Evolutionary conservation across 2,329 filamentous ascomycete species (phyloP).

Genomic region (Hypoxylon sp.): DNA sequence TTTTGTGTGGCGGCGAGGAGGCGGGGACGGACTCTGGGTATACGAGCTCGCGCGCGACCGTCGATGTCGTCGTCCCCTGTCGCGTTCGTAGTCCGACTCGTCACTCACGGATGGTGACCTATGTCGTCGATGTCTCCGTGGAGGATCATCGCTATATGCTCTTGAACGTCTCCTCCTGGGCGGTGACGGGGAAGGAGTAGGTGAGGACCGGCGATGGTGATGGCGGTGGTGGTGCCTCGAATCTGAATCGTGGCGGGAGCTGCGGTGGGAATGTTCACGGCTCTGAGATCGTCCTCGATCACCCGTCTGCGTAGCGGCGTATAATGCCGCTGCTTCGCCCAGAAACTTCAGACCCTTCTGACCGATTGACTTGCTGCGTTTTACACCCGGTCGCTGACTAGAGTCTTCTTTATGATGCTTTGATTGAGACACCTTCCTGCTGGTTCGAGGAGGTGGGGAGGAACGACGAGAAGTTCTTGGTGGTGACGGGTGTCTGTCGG

Average conservation of each 20-base stretch:
- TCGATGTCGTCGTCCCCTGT: constrained; percentile 45
- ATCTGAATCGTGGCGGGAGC: constrained; percentile 28
- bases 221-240: constrained; percentile 36
- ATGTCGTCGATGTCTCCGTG: constrained; percentile 36
- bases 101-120: constrained; percentile 37
- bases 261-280: constrained; percentile 41
- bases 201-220: constrained; percentile 43
- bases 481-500: constrained; percentile 33
- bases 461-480: constrained; percentile 34
- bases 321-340: constrained; percentile 51
- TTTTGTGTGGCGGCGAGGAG: constrained; percentile 39
- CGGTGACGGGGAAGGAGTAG: constrained; percentile 49
- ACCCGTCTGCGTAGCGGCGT: constrained; percentile 48
- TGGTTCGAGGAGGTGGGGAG: constrained; percentile 29
- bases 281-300: constrained; percentile 43
- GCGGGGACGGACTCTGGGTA: constrained; percentile 41
- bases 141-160: constrained; percentile 36
- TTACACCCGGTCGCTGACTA: constrained; percentile 47
- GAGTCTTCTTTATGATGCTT: constrained; percentile 45
- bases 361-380: constrained; percentile 49
- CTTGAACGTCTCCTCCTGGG: constrained; percentile 35
- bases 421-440: constrained; percentile 19
- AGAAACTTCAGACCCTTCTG: constrained; percentile 50
- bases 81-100: constrained; percentile 42
- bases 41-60: constrained; percentile 39